Base-by-base conservation (phyloP, 148 eudicot species). In the Rhododendron williamsianum region DNA sequence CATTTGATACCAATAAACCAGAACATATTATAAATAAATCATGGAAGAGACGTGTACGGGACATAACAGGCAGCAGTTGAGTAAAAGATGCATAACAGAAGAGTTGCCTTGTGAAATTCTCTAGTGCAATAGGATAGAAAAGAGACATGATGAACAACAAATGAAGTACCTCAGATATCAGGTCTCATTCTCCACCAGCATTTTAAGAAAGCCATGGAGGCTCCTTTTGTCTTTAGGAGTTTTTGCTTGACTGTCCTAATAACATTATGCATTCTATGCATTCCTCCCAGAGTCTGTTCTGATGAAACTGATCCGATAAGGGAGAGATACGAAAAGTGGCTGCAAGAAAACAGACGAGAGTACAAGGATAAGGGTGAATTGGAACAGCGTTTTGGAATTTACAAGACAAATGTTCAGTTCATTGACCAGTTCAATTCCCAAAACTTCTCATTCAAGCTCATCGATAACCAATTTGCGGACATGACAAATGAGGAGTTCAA, bases 401-500 rank as follows among this genome's bases (percentile, higher is more conserved):
- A 88, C 87, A 85, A 85, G 80, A 78, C 87, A 4, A 88, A 88
- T 33, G 74, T 88, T 27, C 63, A 83, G 71, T 88, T 36, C 83
- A 88, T 88, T 73, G 86, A 88, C 30, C 49, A 85, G 43, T 77
- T 88, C 89, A 88, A 88, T 82, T 74, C 89, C 33, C 83, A 85
- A 30, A 87, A 90, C 84, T 81, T 87, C 36, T 82, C 93, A 15
- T 91, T 86, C 87, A 90, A 86, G 86, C 93, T 93, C 43, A 79
- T 69, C 3, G 95, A 93, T 76, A 93, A 93, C 87, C 85, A 84
- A 54, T 93, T 90, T 80, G 94, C 93, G 12, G 95, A 92, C 86
- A 85, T 93, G 90, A 91, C 93, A 25, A 91, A 92, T 72, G 91
- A 90, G 25, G 94, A 92, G 87, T 93, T 91, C 83, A 91, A 60